Base-by-base conservation (phyloP, 805 yeast genomes). In the Danielia reshetovae region DNA sequence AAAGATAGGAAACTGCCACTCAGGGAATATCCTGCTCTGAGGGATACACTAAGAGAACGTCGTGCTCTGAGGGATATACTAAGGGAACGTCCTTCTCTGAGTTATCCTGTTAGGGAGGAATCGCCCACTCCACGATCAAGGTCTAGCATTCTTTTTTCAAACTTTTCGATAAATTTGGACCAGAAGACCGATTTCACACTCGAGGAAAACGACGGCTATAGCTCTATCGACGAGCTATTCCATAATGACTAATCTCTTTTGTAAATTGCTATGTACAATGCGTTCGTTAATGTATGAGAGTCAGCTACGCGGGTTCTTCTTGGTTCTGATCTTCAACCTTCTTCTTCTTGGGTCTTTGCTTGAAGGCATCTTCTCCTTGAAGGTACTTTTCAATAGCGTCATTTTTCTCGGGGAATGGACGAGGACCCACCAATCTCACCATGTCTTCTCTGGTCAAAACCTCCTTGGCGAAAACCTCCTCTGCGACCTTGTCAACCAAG, bases 301-400 rank as follows among this genome's bases (percentile, higher is more conserved):
- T n/a, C n/a, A n/a, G n/a, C n/a, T n/a, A n/a, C n/a, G n/a, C n/a
- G n/a, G n/a, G 12, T 7, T 19, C 22, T 19, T 19, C 22, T 7
- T 19, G 9, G 9, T 19, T 19, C 30, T 37, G 35, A 22, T 44
- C 40, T 16, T 25, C 35, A 11, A 24, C 26, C n/a, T 30, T 18
- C 7, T 8, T 11, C 32, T 33, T 22, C 28, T 43, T 36, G 18
- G 65, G 60, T 40, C 51, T 52, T 4, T 65, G 62, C 45, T 61
- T 63, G 47, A 62, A 62, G 7, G 71, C 68, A 46, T 65, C 70
- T 22, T 49, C 50, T 5, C 68, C 68, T 48, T 75, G 85, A 41
- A 89, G 65, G 52, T 89, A 89, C 57, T 85, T 86, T 59, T 87
- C 95, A 60, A 89, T 88, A 1, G 95, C 95, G 54, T 84, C 94